Conservation (phyloP, 1,284 basidiomycete genomes). For the Mycena sp. region DNA sequence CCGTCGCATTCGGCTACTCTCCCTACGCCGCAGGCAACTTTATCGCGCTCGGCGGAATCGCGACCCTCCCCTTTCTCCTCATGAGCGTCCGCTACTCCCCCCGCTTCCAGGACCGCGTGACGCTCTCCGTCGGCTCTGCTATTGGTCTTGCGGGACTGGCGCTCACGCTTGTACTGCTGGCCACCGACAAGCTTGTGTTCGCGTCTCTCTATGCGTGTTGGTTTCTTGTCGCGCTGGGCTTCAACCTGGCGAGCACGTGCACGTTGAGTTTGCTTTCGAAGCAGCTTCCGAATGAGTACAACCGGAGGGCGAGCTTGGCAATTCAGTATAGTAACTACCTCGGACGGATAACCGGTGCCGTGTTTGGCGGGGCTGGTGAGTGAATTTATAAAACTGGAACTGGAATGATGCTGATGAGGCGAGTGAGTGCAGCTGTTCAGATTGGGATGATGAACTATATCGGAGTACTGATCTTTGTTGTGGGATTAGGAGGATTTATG, state of each 20-base stretch:
- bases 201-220: slow-evolving; percentile 68
- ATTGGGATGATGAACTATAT: no score
- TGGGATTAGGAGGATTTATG: no score
- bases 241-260: slow-evolving; percentile 73
- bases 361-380: slow-evolving; percentile 65
- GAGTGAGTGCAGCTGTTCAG: no score
- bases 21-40: slow-evolving; percentile 75
- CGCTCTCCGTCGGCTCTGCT: slow-evolving; percentile 61
- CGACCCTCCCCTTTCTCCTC: slow-evolving; percentile 73
- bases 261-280: slow-evolving; percentile 75
- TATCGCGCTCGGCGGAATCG: slow-evolving; percentile 70
- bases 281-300: slow-evolving; percentile 71
- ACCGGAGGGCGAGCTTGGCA: slow-evolving; percentile 60
- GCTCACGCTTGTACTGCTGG: slow-evolving; percentile 57
- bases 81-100: slow-evolving; percentile 64
- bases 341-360: slow-evolving; percentile 69
- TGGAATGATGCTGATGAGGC: no score
- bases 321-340: slow-evolving; percentile 77
- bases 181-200: slow-evolving; percentile 53
- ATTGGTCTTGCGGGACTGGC: slow-evolving; percentile 64
- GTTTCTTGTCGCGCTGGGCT: slow-evolving; percentile 74
- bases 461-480: no score
- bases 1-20: slow-evolving; percentile 60
- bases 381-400: not conserved
- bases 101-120: slow-evolving; percentile 67